Conservation (phyloP, 176 grass and related monocot genomes). For the Alopecurus myosuroides region DNA sequence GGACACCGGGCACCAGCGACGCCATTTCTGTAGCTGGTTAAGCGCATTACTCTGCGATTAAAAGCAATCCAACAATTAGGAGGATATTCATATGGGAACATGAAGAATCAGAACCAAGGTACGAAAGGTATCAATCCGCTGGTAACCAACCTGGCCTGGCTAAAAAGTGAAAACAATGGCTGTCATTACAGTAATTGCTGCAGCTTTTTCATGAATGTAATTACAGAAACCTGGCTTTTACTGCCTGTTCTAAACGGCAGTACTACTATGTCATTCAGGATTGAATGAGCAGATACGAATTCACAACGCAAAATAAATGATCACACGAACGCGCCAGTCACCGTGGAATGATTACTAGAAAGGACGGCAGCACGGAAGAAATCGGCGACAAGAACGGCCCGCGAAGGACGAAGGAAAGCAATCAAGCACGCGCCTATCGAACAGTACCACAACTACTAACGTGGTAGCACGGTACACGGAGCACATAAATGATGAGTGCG, state of each 20-base stretch:
- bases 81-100: not conserved
- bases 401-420: not conserved
- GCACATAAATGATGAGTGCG: not conserved
- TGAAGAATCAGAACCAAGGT: not conserved
- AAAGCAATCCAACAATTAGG: not conserved
- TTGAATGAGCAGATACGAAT: not conserved
- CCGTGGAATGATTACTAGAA: not conserved
- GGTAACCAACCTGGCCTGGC: conserved; percentile 13
- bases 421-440: not conserved
- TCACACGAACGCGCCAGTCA: not conserved
- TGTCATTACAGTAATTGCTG: conserved; percentile 7
- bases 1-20: conserved; percentile 73
- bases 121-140: not conserved
- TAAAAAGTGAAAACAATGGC: conserved; percentile 13
- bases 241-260: not conserved
- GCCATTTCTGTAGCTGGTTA: conserved; percentile 54
- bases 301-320: not conserved
- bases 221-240: conserved; percentile 32
- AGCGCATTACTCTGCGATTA: conserved; percentile 46
- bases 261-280: not conserved
- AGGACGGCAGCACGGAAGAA: not conserved
- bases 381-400: not conserved
- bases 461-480: not conserved
- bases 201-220: conserved; percentile 19
- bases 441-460: not conserved